Evolutionary conservation across 768 basidiomycete genomes (phyloP).

Genomic region (Boletus reticuloceps): DNA sequence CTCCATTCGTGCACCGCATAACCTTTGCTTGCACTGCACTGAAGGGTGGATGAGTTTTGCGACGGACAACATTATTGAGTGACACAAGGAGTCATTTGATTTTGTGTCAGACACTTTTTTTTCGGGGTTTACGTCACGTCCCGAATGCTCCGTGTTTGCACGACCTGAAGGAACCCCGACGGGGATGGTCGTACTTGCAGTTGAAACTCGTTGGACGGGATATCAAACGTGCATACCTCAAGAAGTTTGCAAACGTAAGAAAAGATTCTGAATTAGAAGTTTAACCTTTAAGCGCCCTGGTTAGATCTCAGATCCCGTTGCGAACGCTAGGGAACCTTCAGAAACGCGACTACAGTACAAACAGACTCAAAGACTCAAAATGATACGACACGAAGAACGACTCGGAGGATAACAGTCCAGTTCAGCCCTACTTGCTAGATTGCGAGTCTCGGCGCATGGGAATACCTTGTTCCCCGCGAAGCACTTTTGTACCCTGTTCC

Average conservation of each 20-base stretch:
- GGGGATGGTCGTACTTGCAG: no score
- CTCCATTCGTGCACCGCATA: background rate
- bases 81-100: background rate
- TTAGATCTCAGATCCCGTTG: slow-evolving; percentile 19
- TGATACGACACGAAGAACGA: background rate
- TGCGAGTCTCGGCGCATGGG: slow-evolving; percentile 27
- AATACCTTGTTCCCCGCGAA: slow-evolving; percentile 46
- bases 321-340: no score
- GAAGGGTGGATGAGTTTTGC: slow-evolving; percentile 4
- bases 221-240: no score
- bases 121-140: slow-evolving; percentile 4
- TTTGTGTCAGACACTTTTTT: background rate
- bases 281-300: slow-evolving; percentile 21
- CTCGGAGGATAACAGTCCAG: no score
- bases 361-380: background rate
- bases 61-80: slow-evolving; percentile 17
- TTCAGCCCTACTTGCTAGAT: slow-evolving; percentile 15
- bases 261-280: slow-evolving; percentile 9
- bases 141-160: background rate
- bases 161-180: background rate
- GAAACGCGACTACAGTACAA: background rate
- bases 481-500: slow-evolving; percentile 52
- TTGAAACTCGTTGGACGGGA: background rate
- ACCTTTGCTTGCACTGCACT: background rate
- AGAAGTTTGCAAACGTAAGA: background rate